These are phyloP conservation scores for Cavenderia fasciculata DNA, from an alignment of 78 protist species.

Conservation along the genomic window DNA sequence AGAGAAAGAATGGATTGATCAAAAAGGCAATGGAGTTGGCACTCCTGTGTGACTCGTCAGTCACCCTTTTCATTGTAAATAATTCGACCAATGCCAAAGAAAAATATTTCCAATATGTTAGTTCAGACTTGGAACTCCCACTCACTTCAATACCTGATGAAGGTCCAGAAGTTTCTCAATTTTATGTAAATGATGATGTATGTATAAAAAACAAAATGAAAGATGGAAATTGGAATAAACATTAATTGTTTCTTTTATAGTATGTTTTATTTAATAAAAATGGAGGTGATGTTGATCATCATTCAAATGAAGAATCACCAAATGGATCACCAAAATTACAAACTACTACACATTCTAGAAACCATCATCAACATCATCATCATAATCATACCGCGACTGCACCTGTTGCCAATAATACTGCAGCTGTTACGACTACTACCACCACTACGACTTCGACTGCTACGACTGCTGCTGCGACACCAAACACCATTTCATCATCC, in stretches of 20 bases:
- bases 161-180: conserved; percentile 54
- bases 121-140: conserved; percentile 27
- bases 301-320: neutral
- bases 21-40: conserved; percentile 94
- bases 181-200: conserved; percentile 28
- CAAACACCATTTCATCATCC: too few species aligned
- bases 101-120: conserved; percentile 72
- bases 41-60: conserved; percentile 83
- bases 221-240: neutral
- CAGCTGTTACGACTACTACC: too few species aligned
- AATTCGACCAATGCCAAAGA: conserved; percentile 68
- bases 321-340: too few species aligned
- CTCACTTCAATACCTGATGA: conserved; percentile 34
- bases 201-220: neutral
- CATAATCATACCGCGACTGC: too few species aligned
- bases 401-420: too few species aligned
- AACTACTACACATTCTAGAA: conserved; percentile 30
- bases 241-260: neutral
- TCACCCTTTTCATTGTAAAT: conserved; percentile 83
- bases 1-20: conserved; percentile 90
- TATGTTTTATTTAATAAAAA: conserved; percentile 32
- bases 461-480: too few species aligned
- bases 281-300: neutral
- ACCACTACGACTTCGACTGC: too few species aligned
- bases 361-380: neutral